Evolutionary conservation across 768 basidiomycete genomes (phyloP).

Genomic region (Pulveroboletus ravenelii): DNA sequence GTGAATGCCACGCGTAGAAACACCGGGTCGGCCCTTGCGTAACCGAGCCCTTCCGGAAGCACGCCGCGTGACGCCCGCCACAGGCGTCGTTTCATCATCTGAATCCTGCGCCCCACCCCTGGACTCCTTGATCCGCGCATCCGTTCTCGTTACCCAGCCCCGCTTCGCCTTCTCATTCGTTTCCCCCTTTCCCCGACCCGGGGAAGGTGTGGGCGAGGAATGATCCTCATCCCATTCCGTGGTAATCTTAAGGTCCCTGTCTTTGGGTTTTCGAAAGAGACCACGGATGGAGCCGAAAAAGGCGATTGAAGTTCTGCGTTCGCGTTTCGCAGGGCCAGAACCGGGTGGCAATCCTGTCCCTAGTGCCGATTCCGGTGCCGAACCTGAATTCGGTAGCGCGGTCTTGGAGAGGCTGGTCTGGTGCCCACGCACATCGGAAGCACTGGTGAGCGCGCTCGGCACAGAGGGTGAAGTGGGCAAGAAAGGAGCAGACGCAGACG

Average conservation of each 20-base stretch:
- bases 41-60: neutral
- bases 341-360: neutral
- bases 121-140: conserved; percentile 12
- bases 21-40: conserved; percentile 16
- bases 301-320: conserved; percentile 18
- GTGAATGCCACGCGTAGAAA: neutral
- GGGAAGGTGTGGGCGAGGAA: neutral
- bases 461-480: neutral
- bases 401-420: neutral
- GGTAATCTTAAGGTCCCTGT: neutral
- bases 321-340: conserved; percentile 6
- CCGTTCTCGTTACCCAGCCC: conserved; percentile 30
- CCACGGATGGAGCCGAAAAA: conserved; percentile 27
- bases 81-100: conserved; percentile 12
- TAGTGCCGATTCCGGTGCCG: neutral
- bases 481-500: neutral
- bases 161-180: neutral
- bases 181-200: neutral
- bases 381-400: neutral
- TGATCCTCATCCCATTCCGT: conserved; percentile 11
- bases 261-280: conserved; percentile 23
- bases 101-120: conserved; percentile 4
- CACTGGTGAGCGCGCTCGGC: neutral
- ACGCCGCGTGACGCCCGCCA: neutral
- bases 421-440: neutral